Evolutionary conservation across 2,329 filamentous ascomycete species (phyloP), one percentile per base, ranked within the genome.

Genomic region (Herpotrichia juniperi): DNA sequence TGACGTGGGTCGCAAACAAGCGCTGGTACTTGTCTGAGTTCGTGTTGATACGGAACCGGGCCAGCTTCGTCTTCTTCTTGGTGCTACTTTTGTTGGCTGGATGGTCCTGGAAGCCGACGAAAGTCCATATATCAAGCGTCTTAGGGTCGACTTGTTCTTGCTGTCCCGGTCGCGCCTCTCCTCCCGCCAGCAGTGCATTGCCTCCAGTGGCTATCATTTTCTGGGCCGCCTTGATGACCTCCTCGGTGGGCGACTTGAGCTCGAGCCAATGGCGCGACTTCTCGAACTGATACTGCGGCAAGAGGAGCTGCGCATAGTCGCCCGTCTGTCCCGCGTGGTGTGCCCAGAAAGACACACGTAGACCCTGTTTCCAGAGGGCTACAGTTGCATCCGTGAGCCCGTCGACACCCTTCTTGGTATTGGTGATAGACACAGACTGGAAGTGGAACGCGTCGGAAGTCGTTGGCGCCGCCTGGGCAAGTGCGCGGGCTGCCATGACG

Each of bases 21-120:
- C 53, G 22, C 17, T 71, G 37, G 54, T 74, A 81, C 32, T 73
- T 59, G 0, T 66, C 46, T 0, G 56, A 64, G 1, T 21, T 46
- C 0, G 75, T 77, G 55, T 79, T 77, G 62, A 81, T 63, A 1
- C 67, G 68, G 68, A 80, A 80, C 0, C 69, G 64, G 1, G 69
- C 65, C 4, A 26, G 42, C 8, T 47, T 32, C 10, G 19, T 51
- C 2, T 39, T 25, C 2, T 42, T 46, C 5, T 34, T 44, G 5
- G 35, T 31, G 9, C 19, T 54, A 6, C 26, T 30, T 28, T 28
- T 28, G 26, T 28, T 28, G 7, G 26, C 12, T 28, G 7, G 26
- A 3, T 37, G 46, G 17, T 24, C 25, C 17, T 49, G 34, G 44
- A 44, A 50, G 9, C 25, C 28, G 21, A 45, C 17, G 21, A 49